Evolutionary conservation across 1,284 basidiomycete genomes (phyloP), one percentile per base, ranked within the genome.

Genomic region (Ustilago trichophora): DNA sequence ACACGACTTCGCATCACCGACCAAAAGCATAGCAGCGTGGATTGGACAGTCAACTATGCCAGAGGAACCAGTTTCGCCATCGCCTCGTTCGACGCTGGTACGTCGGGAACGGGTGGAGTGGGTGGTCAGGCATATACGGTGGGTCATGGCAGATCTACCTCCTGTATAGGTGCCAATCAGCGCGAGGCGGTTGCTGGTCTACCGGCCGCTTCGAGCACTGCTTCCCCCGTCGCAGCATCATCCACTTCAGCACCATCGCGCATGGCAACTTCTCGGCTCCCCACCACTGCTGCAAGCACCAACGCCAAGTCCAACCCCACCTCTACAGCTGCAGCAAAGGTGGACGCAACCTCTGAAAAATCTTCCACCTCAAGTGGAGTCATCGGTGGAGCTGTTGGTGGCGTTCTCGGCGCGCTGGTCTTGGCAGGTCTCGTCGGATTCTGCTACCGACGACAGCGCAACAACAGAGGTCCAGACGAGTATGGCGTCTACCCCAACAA

Each of bases 1-100:
- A 67, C 65, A 5, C 32, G 47, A 13, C 42, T 66, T 6, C 43
- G 44, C 12, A 56, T 67, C 25, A 47, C 44, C 2, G 38, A 47
- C 27, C 18, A 36, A 2, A 66, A 26, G 12, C 32, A 40, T 13
- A 44, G 22, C 27, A 54, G 40, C 21, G 42, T 71, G 2, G 63
- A 62, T 21, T 71, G 68, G 68, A 67, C 49, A 0, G 63, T 62
- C 51, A 63, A 66, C 46, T 71, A 66, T 36, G 22, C 55, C 3
- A n/a, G 37, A 7, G 68, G 68, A 15, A 71, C 68, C 25, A 53
- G 35, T 10, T 71, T 71, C 32, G 59, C 54, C 31, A 34, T 71
- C 22, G 62, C 58, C 21, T 44, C 50, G 1, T 66, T 54, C 33
- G 68, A 71, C 16, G 58, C 53, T 1, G 68, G 68, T 4, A 44